phyloP scores from a whole-genome alignment of 257 asterid species.

The Nicotiana undulata region DNA sequence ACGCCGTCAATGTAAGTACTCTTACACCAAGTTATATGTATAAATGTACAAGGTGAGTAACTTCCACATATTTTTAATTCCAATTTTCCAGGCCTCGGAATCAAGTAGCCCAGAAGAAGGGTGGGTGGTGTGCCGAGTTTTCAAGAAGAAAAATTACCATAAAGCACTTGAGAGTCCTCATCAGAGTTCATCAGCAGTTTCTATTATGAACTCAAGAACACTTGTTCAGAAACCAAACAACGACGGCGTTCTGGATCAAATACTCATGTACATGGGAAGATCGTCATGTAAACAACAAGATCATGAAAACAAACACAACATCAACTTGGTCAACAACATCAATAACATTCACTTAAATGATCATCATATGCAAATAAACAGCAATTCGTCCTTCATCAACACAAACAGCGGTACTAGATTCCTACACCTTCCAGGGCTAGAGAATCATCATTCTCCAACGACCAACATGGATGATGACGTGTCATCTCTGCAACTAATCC shows the following conservation, averaged over 20 bases:
- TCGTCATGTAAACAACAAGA: slow-evolving; percentile 52
- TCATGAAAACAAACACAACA: slow-evolving; percentile 2
- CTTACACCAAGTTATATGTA: too few species aligned
- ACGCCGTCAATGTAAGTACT: neutral
- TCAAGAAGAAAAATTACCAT: slow-evolving; percentile 94
- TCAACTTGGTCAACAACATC: neutral
- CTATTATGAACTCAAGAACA: slow-evolving; percentile 14
- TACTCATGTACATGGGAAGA: slow-evolving; percentile 70
- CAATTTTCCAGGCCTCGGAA: slow-evolving; percentile 20
- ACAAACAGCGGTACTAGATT: slow-evolving; percentile 17
- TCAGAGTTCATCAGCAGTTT: slow-evolving; percentile 13
- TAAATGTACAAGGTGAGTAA: too few species aligned
- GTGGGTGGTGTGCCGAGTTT: slow-evolving; percentile 95
- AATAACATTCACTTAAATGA: neutral
- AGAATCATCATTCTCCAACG: slow-evolving; percentile 19
- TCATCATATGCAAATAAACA: neutral
- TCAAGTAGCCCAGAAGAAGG: slow-evolving; percentile 51
- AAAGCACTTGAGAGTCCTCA: slow-evolving; percentile 49
- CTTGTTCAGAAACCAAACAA: slow-evolving; percentile 21
- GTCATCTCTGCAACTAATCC: slow-evolving; percentile 2
- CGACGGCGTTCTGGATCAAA: slow-evolving; percentile 63
- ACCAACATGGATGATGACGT: slow-evolving; percentile 1
- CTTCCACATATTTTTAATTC: too few species aligned
- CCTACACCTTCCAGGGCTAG: slow-evolving; percentile 64
- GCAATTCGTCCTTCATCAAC: neutral